Percentiles rank a stretch among this genome's conserved stretches.
These are phyloP conservation scores for Persicaria tinctoria DNA, from an alignment of 148 eudicot genomes.

Conservation along the genomic window DNA sequence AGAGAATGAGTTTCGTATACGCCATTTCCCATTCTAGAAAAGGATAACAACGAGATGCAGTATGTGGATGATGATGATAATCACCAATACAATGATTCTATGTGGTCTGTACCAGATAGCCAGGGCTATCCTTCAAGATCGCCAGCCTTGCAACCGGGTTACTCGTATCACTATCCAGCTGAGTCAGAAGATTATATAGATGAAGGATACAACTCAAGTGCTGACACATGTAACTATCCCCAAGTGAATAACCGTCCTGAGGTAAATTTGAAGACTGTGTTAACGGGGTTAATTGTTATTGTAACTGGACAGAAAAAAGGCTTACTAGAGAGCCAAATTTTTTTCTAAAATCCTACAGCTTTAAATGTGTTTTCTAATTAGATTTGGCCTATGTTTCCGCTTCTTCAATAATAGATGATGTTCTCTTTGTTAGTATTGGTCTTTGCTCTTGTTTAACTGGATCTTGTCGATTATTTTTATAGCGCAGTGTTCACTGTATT, in stretches of 20 bases:
- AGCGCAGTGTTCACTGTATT: too few relatives aligned
- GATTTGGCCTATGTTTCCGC: too few relatives aligned
- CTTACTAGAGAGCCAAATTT: constrained; percentile 22
- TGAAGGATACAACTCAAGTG: constrained; percentile 51
- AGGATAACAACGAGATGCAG: constrained; percentile 35
- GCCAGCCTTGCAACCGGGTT: constrained; percentile 27
- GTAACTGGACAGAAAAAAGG: constrained; percentile 70
- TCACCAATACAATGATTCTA: constrained; percentile 31
- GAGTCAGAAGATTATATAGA: constrained; percentile 59
- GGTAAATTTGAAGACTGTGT: constrained; percentile 79
- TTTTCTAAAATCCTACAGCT: neutral
- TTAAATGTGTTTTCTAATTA: too few relatives aligned
- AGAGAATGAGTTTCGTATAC: constrained; percentile 49
- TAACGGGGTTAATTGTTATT: constrained; percentile 72
- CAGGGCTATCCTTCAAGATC: constrained; percentile 21
- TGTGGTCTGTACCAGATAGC: constrained; percentile 42
- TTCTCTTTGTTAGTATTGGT: too few relatives aligned
- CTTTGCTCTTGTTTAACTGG: too few relatives aligned
- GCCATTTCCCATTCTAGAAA: constrained; percentile 47
- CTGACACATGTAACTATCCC: constrained; percentile 32
- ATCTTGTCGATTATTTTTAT: too few relatives aligned
- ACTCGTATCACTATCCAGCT: neutral
- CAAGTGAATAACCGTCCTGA: constrained; percentile 49
- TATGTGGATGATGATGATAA: constrained; percentile 42
- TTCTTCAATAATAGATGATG: too few relatives aligned